Evolutionary conservation across 2,329 filamentous ascomycete genomes (phyloP).

Genomic region (Claviceps pazoutovae): DNA sequence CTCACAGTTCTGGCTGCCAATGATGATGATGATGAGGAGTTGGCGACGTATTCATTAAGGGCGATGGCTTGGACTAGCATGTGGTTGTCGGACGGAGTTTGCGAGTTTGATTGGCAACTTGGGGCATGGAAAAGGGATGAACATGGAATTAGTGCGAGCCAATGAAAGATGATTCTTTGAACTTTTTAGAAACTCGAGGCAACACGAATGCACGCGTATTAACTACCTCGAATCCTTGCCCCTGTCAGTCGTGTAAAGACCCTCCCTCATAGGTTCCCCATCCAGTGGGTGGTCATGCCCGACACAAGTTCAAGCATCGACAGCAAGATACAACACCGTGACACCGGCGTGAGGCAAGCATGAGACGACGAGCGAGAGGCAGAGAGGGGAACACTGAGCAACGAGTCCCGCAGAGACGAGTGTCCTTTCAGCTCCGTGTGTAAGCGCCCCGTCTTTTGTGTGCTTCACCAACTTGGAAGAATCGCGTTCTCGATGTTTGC

Average conservation of each 20-base stretch:
- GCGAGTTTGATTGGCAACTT: background rate
- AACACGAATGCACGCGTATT: too few species aligned
- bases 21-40: background rate
- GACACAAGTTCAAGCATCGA: too few species aligned
- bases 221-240: too few species aligned
- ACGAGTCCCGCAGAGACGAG: background rate
- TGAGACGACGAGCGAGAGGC: background rate
- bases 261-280: background rate
- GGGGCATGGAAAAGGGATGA: background rate
- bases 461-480: background rate
- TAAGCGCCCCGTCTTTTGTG: too few species aligned
- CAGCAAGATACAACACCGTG: background rate
- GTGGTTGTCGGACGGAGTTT: background rate
- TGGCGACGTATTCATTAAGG: background rate
- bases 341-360: background rate
- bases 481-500: background rate
- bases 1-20: background rate
- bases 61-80: background rate
- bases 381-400: background rate
- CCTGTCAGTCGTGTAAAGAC: background rate
- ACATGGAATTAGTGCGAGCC: background rate
- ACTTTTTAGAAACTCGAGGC: too few species aligned
- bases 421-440: background rate
- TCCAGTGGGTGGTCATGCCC: background rate
- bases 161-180: background rate